Evolutionary conservation across 495 filamentous ascomycete species (phyloP), one percentile per base, ranked within the genome.

Genomic region (Aspergillus panamensis): DNA sequence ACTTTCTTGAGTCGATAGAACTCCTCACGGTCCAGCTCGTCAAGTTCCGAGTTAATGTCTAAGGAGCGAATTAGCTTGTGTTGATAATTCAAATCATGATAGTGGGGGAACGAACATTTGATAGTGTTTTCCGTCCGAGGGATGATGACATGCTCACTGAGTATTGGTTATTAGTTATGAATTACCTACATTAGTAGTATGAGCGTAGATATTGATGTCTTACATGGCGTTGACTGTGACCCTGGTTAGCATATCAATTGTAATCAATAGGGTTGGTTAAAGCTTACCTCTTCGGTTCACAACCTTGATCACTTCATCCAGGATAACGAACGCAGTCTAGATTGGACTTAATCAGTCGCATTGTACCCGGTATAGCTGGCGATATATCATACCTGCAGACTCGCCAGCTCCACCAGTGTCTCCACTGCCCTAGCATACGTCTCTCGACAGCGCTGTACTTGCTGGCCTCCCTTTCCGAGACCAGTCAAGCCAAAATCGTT

Each of bases 1-100:
- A 96, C 93, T 80, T 99, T 99, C 79, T 97, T 99, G 65, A 99
- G 77, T 51, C 94, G 84, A 72, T 96, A 98, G 74, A 99, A 99
- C 66, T 99, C 94, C 72, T 99, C 94, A 76, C 94, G 82, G 77
- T 99, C 94, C 40, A 99, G 79, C 77, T 99, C 94, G 69, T 99
- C 94, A 14, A 99, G 86, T 69, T 99, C 94, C 9, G 92, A 96
- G 76, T 96, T 99, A 82, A 99, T 99, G 69, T 98, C 87, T 90
- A 39, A 14, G 17, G 21, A 49, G 16, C 14, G 29, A 9, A 59
- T 75, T 63, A 73, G 64, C 39, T 21, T 13, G 33, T 17, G 17
- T 47, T 13, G 29, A 42, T 13, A 10, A 5, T 33, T 32, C 10
- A 40, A 14, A 12, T 39, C 16, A 14, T 25, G 6, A n/a, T 19